These are phyloP conservation scores for Trichopus zeylanicus DNA, from an alignment of 116 monocot species.

Conservation along the genomic window DNA sequence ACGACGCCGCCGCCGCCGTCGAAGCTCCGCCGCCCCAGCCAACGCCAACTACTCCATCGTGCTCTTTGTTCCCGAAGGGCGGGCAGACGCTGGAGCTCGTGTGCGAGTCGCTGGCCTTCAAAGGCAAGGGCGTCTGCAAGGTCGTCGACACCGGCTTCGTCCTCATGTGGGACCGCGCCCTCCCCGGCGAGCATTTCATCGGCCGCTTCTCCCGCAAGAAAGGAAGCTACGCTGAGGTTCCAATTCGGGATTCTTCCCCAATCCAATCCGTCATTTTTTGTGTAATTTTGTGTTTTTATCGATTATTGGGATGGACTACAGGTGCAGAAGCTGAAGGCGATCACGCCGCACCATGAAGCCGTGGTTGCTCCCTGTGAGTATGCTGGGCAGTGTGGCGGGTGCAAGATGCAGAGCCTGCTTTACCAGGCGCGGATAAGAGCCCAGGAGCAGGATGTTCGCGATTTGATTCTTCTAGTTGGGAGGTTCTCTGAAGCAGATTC, in stretches of 20 bases:
- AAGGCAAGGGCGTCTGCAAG: conserved; percentile 88
- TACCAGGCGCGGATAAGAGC: conserved; percentile 73
- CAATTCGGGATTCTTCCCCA: background rate
- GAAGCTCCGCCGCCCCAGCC: background rate
- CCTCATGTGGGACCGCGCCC: conserved; percentile 85
- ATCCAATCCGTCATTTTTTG: background rate
- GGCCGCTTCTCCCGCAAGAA: conserved; percentile 76
- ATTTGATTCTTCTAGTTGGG: conserved; percentile 62
- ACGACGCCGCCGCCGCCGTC: background rate
- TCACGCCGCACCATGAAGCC: conserved; percentile 48
- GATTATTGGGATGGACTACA: conserved; percentile 8
- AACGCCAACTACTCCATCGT: background rate
- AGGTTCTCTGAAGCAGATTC: conserved; percentile 43
- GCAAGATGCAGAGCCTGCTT: conserved; percentile 75
- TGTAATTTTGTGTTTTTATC: conserved; percentile 1
- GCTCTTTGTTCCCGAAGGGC: conserved; percentile 79
- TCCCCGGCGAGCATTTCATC: conserved; percentile 83
- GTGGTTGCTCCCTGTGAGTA: conserved; percentile 83
- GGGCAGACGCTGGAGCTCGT: conserved; percentile 71
- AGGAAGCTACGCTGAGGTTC: conserved; percentile 79
- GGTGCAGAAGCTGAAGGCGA: conserved; percentile 72
- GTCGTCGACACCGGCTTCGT: conserved; percentile 65
- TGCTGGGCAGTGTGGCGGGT: conserved; percentile 71
- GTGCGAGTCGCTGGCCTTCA: conserved; percentile 89
- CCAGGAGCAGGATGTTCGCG: conserved; percentile 75